Evolutionary conservation across 2,329 filamentous ascomycete genomes (phyloP), one percentile per base, ranked within the genome.

Genomic region (Alternaria sp.): DNA sequence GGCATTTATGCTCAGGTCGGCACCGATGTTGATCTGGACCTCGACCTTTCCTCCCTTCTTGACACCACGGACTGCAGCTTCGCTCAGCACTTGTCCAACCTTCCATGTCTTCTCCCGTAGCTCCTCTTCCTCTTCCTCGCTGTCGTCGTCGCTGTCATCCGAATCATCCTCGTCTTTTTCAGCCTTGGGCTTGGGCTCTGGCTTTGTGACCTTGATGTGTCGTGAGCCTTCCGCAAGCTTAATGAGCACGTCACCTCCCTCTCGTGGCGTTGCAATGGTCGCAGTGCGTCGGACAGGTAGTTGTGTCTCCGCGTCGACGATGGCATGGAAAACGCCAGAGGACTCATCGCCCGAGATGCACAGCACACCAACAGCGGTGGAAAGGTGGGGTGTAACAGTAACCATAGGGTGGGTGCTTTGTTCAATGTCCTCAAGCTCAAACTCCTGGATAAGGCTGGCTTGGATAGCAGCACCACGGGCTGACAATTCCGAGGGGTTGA

Each of bases 361-460:
- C 67, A 97, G 86, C 57, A 98, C 91, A 79, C 96, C 96, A 67
- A 99, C 92, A 66, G 95, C 92, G 78, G 94, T 91, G 73, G 89
- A 86, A 67, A 97, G 90, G 84, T 99, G 96, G 74, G 93, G 93
- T 56, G 96, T 93, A 15, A 94, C 95, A 32, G 95, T 97, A 68
- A 99, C 93, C 78, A 93, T 93, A 56, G 96, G 91, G 85, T 99
- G 95, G 51, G 93, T 97, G 67, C 93, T 97, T 86, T 97, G 94
- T 79, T 96, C 92, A 72, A 99, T 96, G 78, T 98, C 95, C 70
- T 93, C 90, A 71, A 89, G 87, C 74, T 99, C 96, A 81, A 97
- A 99, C 81, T 97, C 95, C 81, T 94, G 90, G 80, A 99, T 93
- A 68, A 99, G 85, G 64, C 91, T 96, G 40, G 96, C 96, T 83